Conservation (phyloP, 495 filamentous ascomycete genomes). For the Trichoderma gamsii region DNA sequence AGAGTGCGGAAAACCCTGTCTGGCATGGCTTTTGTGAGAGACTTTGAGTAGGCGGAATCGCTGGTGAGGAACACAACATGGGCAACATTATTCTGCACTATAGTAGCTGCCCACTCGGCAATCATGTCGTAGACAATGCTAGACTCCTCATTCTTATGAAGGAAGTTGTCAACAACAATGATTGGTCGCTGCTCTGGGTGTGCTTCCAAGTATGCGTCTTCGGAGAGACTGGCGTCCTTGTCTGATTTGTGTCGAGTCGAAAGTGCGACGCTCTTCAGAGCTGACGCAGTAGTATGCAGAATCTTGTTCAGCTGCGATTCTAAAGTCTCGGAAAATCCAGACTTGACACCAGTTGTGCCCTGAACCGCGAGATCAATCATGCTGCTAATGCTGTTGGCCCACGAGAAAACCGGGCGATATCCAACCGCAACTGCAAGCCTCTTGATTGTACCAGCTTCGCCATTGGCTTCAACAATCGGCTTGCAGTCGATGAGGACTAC, state of each 20-base stretch:
- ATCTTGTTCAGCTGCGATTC: conserved; percentile 91
- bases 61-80: conserved; percentile 97
- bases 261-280: conserved; percentile 71
- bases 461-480: conserved; percentile 82
- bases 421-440: conserved; percentile 80
- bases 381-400: conserved; percentile 91
- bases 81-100: conserved; percentile 86
- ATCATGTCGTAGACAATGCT: conserved; percentile 82
- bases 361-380: conserved; percentile 88
- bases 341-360: conserved; percentile 87
- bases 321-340: conserved; percentile 90
- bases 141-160: conserved; percentile 69
- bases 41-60: conserved; percentile 83
- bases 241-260: conserved; percentile 60
- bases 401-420: conserved; percentile 90
- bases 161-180: conserved; percentile 90
- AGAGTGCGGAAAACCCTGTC: conserved; percentile 87
- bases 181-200: conserved; percentile 82
- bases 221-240: conserved; percentile 63
- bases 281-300: conserved; percentile 74
- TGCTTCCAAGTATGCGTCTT: conserved; percentile 86
- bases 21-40: conserved; percentile 77
- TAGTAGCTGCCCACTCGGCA: conserved; percentile 80
- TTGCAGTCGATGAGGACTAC: conserved; percentile 93
- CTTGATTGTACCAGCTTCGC: conserved; percentile 80